A percentile compares a stretch with the other conserved stretches of the same genome.
phyloP scores from a whole-genome alignment of 2,329 filamentous ascomycete genomes.

The Parasarocladium wereldwijsianum region DNA sequence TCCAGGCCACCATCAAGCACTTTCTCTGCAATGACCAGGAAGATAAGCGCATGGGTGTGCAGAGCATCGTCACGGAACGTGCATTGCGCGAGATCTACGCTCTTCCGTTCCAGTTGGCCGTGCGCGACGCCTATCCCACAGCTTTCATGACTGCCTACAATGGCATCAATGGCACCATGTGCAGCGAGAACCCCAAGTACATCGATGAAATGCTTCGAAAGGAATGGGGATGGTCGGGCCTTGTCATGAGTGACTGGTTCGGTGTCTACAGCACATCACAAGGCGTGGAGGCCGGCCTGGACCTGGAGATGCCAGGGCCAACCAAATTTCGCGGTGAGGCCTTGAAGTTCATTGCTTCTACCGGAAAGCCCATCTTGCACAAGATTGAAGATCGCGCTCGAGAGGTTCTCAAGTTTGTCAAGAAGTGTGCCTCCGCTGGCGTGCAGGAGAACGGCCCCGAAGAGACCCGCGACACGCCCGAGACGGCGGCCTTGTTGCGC shows the following conservation, averaged over 20 bases:
- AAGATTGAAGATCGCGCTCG: conserved; percentile 43
- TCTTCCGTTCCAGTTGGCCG: conserved; percentile 41
- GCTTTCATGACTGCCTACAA: conserved; percentile 47
- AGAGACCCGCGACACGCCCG: conserved; percentile 38
- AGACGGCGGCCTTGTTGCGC: conserved; percentile 49
- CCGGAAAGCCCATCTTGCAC: conserved; percentile 39
- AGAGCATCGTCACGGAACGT: conserved; percentile 38
- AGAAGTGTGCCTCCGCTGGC: conserved; percentile 36
- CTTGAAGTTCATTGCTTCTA: conserved; percentile 35
- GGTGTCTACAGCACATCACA: conserved; percentile 40
- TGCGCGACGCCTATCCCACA: conserved; percentile 33
- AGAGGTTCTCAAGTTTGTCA: conserved; percentile 43
- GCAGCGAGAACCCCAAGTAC: conserved; percentile 36
- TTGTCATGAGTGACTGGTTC: conserved; percentile 47
- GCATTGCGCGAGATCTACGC: conserved; percentile 44
- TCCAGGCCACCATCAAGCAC: conserved; percentile 44
- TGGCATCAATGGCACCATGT: conserved; percentile 40
- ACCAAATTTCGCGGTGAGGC: conserved; percentile 33
- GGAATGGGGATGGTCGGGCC: conserved; percentile 43
- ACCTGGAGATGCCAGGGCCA: conserved; percentile 47
- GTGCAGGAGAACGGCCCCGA: conserved; percentile 41
- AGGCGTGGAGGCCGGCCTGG: conserved; percentile 34
- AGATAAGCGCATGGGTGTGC: conserved; percentile 39
- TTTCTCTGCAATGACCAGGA: conserved; percentile 49
- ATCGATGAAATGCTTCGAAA: conserved; percentile 34